phyloP scores from a whole-genome alignment of 106 monocot species.

The Acorus gramineus region DNA sequence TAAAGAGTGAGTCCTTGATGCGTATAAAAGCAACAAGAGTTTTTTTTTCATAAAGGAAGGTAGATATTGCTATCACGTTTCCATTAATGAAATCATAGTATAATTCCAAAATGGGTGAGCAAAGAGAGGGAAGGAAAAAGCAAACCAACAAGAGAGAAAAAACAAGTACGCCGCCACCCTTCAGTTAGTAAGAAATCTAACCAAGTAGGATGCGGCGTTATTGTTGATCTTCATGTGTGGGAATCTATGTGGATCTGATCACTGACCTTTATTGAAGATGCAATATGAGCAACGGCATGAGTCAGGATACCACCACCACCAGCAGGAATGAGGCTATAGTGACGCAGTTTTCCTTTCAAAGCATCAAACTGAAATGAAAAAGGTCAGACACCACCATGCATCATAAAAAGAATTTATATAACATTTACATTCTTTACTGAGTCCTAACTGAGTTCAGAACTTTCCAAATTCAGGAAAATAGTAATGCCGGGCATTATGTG shows the following conservation, averaged over 20 bases:
- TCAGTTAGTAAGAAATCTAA: no score
- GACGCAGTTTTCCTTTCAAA: conserved; percentile 68
- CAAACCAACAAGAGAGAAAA: no score
- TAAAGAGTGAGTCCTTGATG: neutral
- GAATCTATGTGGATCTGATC: neutral
- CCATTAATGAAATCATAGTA: no score
- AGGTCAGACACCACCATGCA: neutral
- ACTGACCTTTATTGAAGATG: conserved; percentile 84
- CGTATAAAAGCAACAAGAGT: neutral
- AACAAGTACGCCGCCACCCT: no score
- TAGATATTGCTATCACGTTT: no score
- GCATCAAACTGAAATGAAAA: conserved; percentile 65
- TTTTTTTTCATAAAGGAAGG: no score
- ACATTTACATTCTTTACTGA: neutral
- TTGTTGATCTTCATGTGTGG: neutral
- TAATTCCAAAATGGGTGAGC: no score
- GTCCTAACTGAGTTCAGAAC: no score
- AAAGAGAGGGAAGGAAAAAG: no score
- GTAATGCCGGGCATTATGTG: no score
- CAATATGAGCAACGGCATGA: conserved; percentile 69
- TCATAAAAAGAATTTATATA: neutral
- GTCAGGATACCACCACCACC: conserved; percentile 88
- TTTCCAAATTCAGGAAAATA: no score
- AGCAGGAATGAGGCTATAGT: conserved; percentile 79
- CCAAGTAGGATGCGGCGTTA: neutral